These are phyloP conservation scores for Chrysanthemum lavandulifolium DNA, from an alignment of 129 eudicot species.

Conservation along the genomic window DNA sequence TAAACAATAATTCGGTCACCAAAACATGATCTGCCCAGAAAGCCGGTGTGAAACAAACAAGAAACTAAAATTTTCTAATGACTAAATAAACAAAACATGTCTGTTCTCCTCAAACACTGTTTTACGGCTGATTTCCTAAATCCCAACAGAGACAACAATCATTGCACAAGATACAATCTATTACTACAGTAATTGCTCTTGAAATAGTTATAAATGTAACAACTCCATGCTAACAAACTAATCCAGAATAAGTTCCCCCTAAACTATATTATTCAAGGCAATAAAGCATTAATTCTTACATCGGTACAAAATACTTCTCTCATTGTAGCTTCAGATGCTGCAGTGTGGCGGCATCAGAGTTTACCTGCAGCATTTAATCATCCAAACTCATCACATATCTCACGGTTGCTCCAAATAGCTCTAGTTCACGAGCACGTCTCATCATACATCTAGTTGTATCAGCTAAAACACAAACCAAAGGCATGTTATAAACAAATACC, in stretches of 20 bases:
- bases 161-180: neutral
- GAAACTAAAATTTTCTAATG: too few relatives aligned
- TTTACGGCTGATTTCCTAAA: neutral
- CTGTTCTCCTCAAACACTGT: neutral
- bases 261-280: neutral
- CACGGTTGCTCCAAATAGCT: neutral
- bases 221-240: slow-evolving; percentile 14
- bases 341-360: neutral
- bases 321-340: slow-evolving; percentile 4
- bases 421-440: slow-evolving; percentile 14
- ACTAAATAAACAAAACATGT: neutral
- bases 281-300: slow-evolving; percentile 18
- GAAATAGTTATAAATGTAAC: neutral
- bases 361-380: slow-evolving; percentile 6
- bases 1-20: too few relatives aligned
- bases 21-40: too few relatives aligned
- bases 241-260: slow-evolving; percentile 6
- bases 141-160: neutral
- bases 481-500: neutral
- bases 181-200: slow-evolving; percentile 5
- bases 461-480: slow-evolving; percentile 13
- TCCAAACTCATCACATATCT: slow-evolving; percentile 9
- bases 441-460: slow-evolving; percentile 3
- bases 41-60: too few relatives aligned
- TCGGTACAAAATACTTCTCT: slow-evolving; percentile 6